Evolutionary conservation across 345 rosid species (phyloP).

Genomic region (Diplotaxis tenuifolia): DNA sequence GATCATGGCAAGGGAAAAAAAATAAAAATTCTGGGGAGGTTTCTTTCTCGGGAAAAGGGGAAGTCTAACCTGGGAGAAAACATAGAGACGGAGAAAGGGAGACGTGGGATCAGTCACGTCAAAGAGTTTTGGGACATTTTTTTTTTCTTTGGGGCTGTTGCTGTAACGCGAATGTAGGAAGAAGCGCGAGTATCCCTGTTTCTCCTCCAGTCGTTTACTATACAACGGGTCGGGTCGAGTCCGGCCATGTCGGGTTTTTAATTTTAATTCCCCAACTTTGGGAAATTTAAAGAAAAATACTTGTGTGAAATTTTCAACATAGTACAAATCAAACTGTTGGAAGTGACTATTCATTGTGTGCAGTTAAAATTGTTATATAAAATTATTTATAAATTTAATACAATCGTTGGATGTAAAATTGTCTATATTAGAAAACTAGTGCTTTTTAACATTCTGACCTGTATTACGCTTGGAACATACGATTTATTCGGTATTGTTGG

Average conservation of each 20-base stretch:
- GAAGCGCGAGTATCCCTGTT: conserved; percentile 27
- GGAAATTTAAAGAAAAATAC: no score
- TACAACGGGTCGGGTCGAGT: background rate
- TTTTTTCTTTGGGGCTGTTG: background rate
- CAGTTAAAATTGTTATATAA: no score
- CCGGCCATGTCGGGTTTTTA: background rate
- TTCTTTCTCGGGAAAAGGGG: conserved; percentile 24
- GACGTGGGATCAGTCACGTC: conserved; percentile 25
- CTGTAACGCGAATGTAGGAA: conserved; percentile 34
- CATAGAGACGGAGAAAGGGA: conserved; percentile 26
- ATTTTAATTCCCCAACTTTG: background rate
- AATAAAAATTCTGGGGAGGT: background rate
- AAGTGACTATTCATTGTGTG: no score
- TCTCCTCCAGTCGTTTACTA: conserved; percentile 26
- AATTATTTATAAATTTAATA: no score
- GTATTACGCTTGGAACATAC: background rate
- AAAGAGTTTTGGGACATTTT: background rate
- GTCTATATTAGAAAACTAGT: no score
- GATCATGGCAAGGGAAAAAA: background rate
- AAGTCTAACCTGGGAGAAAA: conserved; percentile 29
- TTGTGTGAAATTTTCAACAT: no score
- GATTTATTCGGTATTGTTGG: background rate
- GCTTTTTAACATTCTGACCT: background rate
- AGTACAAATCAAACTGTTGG: no score
- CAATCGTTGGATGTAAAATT: no score